Conservation (phyloP, 257 asterid genomes). For the Capsicum baccatum region DNA sequence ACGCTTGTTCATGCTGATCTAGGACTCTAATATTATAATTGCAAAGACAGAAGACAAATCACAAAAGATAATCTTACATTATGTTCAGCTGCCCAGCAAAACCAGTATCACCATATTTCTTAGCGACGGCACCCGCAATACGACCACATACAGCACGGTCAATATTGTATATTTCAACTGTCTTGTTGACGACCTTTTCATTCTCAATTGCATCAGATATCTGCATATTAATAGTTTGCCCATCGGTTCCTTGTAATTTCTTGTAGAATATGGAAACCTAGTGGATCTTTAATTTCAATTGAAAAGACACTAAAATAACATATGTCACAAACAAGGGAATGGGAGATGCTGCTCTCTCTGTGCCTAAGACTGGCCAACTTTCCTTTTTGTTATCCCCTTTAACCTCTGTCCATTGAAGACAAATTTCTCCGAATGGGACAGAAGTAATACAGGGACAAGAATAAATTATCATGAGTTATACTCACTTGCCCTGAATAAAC, state of each 20-base stretch:
- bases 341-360: not conserved
- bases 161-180: constrained; percentile 78
- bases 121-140: constrained; percentile 92
- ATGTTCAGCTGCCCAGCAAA: constrained; percentile 94
- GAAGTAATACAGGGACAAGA: constrained; percentile 16
- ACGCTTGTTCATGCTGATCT: constrained; percentile 20
- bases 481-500: not conserved
- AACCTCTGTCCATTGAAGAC: not conserved
- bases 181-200: constrained; percentile 78
- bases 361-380: not conserved
- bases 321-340: not conserved
- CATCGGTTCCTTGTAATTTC: not conserved
- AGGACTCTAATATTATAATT: not conserved
- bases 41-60: constrained; percentile 2
- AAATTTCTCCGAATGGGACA: not conserved
- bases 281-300: constrained; percentile 8
- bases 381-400: not conserved
- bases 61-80: constrained; percentile 49
- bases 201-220: constrained; percentile 81
- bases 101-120: constrained; percentile 96
- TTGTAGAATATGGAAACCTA: not conserved
- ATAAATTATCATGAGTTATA: not conserved
- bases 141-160: constrained; percentile 99
- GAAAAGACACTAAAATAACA: not conserved
- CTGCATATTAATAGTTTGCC: constrained; percentile 44